Base-by-base conservation (phyloP, 768 basidiomycete genomes). In the Sarcomyxa edulis region DNA sequence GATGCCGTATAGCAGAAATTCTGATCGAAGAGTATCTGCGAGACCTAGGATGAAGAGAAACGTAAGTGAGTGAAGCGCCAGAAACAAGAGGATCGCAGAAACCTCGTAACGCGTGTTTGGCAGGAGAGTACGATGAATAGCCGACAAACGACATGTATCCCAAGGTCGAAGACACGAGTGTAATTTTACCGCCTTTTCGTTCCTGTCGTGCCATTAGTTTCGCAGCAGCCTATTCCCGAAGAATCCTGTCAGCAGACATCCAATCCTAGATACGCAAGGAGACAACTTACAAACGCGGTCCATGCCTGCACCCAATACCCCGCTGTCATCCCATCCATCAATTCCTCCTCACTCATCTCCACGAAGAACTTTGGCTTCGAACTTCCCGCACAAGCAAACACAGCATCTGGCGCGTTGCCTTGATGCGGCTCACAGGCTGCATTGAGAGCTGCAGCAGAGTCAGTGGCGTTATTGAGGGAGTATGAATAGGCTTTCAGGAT, bases 31-130 rank as follows among this genome's bases (percentile, higher is more conserved):
- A 0, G 82, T 72, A 42, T 96, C 93, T 10, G 87, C 88, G 0
- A 96, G 75, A 10, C 84, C 90, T 92, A 19, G 8, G 26, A 22
- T 24, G 10, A 30, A 26, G 14, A 39, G 26, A 38, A 12, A 40
- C 39, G 27, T 37, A 32, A 31, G 12, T 34, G 23, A 20, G 18
- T 5, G 32, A 34, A 37, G 19, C 11, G 7, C n/a, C n/a, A n/a
- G n/a, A n/a, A n/a, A 35, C 27, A 6, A 28, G 12, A 4, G 6
- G 9, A 22, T 8, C 20, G 20, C 12, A 45, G 61, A 29, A 47
- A 90, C 91, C 91, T 61, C 89, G 65, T 5, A 95, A 55, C 6
- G 93, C 93, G 49, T 86, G 84, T 54, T 95, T 95, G 7, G 78
- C 83, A 0, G 91, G 88, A 0, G 85, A 66, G 58, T 95, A 95